Percentiles rank a stretch among this genome's conserved stretches.
Conservation (phyloP, 2,329 filamentous ascomycete species). For the Xylaria sp. region DNA sequence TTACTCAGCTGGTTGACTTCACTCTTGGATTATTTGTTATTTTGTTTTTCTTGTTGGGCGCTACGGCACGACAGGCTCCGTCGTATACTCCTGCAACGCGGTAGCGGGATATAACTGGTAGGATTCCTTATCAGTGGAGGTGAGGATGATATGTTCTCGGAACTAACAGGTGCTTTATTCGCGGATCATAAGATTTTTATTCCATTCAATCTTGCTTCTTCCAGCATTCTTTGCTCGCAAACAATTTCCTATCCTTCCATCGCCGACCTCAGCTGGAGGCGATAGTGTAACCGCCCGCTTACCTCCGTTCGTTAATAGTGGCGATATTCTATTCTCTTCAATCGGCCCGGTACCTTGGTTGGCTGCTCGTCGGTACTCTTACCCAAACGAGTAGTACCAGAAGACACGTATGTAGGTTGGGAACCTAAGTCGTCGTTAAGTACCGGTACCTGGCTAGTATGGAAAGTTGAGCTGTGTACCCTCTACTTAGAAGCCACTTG, state of each 20-base stretch:
- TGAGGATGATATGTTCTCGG: constrained; percentile 3
- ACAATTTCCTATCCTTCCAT: constrained; percentile 22
- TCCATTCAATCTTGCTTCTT: constrained; percentile 4
- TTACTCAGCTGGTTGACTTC: constrained; percentile 20
- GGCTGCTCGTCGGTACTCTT: constrained; percentile 15
- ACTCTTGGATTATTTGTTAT: background rate
- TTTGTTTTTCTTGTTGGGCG: constrained; percentile 1
- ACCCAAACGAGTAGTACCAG: constrained; percentile 11
- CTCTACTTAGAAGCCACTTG: constrained; percentile 21
- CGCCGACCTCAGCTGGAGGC: constrained; percentile 20
- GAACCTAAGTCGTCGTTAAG: constrained; percentile 3
- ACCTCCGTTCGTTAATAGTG: background rate
- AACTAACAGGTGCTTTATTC: constrained; percentile 9
- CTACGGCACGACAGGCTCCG: constrained; percentile 18
- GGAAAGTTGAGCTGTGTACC: constrained; percentile 12
- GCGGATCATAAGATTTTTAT: constrained; percentile 18
- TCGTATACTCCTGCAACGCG: constrained; percentile 1
- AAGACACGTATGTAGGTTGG: background rate
- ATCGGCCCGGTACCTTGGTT: constrained; percentile 11
- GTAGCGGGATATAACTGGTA: constrained; percentile 20
- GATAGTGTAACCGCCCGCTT: constrained; percentile 9
- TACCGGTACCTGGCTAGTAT: constrained; percentile 13
- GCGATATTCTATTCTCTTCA: constrained; percentile 11
- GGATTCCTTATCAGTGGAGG: constrained; percentile 13
- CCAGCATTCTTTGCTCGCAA: constrained; percentile 26